Evolutionary conservation across 176 grass and related monocot genomes (phyloP).

Genomic region (Chrysopogon serrulatus): DNA sequence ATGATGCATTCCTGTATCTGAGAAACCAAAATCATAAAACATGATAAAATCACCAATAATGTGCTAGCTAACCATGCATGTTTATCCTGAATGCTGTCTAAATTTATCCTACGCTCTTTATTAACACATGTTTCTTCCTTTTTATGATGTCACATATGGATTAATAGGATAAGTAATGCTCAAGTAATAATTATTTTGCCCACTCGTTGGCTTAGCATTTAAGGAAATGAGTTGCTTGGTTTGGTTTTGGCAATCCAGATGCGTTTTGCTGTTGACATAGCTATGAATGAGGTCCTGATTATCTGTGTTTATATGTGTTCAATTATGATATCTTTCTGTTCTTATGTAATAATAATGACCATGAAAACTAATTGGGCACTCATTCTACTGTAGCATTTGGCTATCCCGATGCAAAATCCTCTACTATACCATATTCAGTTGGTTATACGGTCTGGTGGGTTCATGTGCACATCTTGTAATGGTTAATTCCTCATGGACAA

Average conservation of each 20-base stretch:
- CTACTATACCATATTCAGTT: constrained; percentile 95
- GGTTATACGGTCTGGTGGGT: constrained; percentile 83
- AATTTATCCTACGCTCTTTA: background rate
- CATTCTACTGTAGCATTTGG: constrained; percentile 49
- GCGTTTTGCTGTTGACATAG: background rate
- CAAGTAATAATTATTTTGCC: background rate
- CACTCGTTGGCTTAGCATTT: background rate
- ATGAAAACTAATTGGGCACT: constrained; percentile 12
- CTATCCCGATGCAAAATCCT: constrained; percentile 80
- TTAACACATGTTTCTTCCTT: background rate
- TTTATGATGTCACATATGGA: background rate
- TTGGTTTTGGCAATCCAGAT: background rate
- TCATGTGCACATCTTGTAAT: constrained; percentile 89
- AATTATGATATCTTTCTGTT: background rate
- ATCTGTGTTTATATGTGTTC: too few relatives aligned
- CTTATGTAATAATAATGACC: background rate
- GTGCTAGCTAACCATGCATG: background rate
- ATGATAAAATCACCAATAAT: too few relatives aligned
- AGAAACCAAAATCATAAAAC: too few relatives aligned
- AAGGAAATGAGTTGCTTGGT: background rate
- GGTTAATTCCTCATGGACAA: constrained; percentile 98
- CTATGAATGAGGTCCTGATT: background rate
- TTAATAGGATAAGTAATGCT: background rate
- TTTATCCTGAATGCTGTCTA: background rate
- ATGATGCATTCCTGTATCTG: too few relatives aligned